Evolutionary conservation across 495 filamentous ascomycete species (phyloP).

Genomic region (Aspergillus nanangensis): DNA sequence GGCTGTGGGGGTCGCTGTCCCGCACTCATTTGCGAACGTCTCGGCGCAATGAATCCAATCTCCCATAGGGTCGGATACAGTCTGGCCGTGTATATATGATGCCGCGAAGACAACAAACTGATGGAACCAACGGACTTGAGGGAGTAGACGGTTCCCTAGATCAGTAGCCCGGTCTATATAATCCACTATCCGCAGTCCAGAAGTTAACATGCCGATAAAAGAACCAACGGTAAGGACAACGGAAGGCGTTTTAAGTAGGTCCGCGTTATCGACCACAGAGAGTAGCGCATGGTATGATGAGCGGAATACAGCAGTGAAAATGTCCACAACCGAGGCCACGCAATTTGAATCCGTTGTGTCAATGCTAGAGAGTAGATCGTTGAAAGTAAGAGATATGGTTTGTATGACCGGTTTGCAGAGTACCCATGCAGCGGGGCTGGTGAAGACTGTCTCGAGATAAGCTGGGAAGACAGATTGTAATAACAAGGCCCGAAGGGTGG

Average conservation of each 20-base stretch:
- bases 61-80: neutral
- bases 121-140: constrained; percentile 28
- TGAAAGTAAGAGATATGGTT: constrained; percentile 40
- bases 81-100: constrained; percentile 12
- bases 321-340: constrained; percentile 37
- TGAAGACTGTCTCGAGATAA: constrained; percentile 53
- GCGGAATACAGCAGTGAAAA: constrained; percentile 40
- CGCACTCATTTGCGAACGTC: neutral
- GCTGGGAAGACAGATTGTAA: constrained; percentile 59
- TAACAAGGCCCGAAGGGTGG: constrained; percentile 54
- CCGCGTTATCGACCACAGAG: constrained; percentile 21
- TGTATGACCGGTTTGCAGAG: constrained; percentile 52
- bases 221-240: constrained; percentile 34
- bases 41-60: neutral
- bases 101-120: constrained; percentile 27
- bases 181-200: constrained; percentile 45
- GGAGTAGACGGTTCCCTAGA: constrained; percentile 12
- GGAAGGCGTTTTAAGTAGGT: constrained; percentile 33
- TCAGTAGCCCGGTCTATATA: constrained; percentile 43
- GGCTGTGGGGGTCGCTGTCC: neutral
- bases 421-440: constrained; percentile 52
- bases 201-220: constrained; percentile 43
- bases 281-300: constrained; percentile 34
- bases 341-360: constrained; percentile 41
- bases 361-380: constrained; percentile 44